Base-by-base conservation (phyloP, 495 filamentous ascomycete species). In the Hypoxylon lenormandii region DNA sequence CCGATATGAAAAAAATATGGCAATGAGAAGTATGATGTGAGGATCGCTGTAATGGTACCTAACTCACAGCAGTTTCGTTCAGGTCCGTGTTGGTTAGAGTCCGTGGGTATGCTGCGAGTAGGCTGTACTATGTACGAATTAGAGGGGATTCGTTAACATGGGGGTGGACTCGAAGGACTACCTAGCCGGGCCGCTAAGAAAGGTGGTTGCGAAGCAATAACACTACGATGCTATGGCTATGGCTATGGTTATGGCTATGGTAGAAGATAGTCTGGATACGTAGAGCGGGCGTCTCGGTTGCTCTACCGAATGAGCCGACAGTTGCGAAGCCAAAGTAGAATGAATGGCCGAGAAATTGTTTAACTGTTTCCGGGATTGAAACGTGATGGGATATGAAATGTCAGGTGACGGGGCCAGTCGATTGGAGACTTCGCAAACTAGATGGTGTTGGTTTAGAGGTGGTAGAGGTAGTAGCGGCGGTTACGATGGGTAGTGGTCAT, bases 51-150 rank as follows among this genome's bases (percentile, higher is more conserved):
- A 40, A 45, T 61, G 56, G 63, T 18, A 49, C 62, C 62, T n/a
- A n/a, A n/a, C n/a, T n/a, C 58, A 21, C 50, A 71, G 52, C 33
- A 22, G 68, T 71, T 50, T 71, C 58, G 57, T 66, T 66, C 58
- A 63, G 36, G 69, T 56, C 69, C 63, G 63, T 67, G 69, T 67
- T 59, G 63, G 64, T 72, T 56, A 62, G 30, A 57, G 69, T 72
- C 69, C 63, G 63, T 72, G 69, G 59, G 63, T 66, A 49, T 58
- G 64, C 51, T 22, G 36, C 6, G 50, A 19, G 57, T 51, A 49
- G 22, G 12, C 3, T n/a, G 26, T 28, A 33, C 30, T 58, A 51
- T 21, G 57, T 60, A 62, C 10, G 30, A 33, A 33, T 33, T 51
- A 53, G 60, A 53, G 57, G 48, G 40, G 38, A 65, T 62, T 60